These are phyloP conservation scores for Backusella sp. DNA, from an alignment of 192 early-diverging fungal species.

Conservation along the genomic window DNA sequence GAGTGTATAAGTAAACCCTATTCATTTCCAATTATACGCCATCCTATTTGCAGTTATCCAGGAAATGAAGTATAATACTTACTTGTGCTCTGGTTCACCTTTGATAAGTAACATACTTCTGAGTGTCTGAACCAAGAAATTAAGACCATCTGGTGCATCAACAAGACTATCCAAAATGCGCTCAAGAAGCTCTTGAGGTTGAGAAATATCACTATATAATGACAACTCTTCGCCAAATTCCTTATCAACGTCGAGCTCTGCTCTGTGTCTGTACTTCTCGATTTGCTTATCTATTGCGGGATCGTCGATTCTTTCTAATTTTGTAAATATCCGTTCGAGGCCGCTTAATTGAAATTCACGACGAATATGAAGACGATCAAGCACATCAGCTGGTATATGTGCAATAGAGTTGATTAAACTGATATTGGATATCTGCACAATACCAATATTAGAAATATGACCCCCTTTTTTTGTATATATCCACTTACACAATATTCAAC, in stretches of 20 bases:
- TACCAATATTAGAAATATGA: not conserved
- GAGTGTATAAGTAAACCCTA: conserved; percentile 4
- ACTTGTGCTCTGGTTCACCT: conserved; percentile 65
- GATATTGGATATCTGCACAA: conserved; percentile 61
- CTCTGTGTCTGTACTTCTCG: conserved; percentile 17
- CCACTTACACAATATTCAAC: conserved; percentile 65
- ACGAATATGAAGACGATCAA: conserved; percentile 66
- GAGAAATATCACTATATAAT: conserved; percentile 62
- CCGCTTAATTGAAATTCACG: conserved; percentile 72
- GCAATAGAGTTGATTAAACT: conserved; percentile 73
- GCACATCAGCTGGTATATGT: conserved; percentile 66
- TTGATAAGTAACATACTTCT: conserved; percentile 72
- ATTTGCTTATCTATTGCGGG: conserved; percentile 31
- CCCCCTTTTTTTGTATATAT: not conserved
- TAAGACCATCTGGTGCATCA: conserved; percentile 56
- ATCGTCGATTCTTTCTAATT: conserved; percentile 50
- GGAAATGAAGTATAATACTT: conserved; percentile 35
- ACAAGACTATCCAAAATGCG: conserved; percentile 59
- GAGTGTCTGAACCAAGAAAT: conserved; percentile 65
- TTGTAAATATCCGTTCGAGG: conserved; percentile 56
- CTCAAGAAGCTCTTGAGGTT: conserved; percentile 70
- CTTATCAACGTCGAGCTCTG: conserved; percentile 31
- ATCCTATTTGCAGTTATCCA: no score
- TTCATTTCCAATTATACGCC: not conserved
- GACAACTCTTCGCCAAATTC: conserved; percentile 52